These are phyloP conservation scores for Syzygium jambos DNA, from an alignment of 345 rosid species.

Conservation along the genomic window DNA sequence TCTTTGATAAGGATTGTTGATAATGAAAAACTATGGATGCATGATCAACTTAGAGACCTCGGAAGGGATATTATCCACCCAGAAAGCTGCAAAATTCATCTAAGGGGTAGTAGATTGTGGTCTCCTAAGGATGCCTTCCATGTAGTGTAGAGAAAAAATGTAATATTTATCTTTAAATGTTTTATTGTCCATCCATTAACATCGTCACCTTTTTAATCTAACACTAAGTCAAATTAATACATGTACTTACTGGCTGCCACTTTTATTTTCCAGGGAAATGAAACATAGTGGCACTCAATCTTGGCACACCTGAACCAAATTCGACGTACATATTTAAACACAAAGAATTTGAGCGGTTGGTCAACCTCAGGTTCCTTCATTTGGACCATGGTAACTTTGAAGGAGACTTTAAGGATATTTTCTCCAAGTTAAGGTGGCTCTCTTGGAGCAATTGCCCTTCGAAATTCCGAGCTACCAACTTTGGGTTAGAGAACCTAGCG, in stretches of 20 bases:
- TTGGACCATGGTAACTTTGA: not conserved
- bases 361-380: not conserved
- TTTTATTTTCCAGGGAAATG: not conserved
- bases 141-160: not conserved
- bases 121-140: no score
- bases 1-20: not conserved
- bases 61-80: not conserved
- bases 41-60: not conserved
- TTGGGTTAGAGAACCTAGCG: not conserved
- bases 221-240: not conserved
- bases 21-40: not conserved
- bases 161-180: no score
- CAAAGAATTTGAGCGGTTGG: not conserved
- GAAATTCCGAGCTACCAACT: not conserved
- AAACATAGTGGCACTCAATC: accelerated
- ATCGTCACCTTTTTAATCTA: accelerated
- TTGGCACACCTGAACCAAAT: accelerated
- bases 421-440: not conserved
- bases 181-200: not conserved
- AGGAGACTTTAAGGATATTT: not conserved
- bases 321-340: accelerated
- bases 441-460: not conserved
- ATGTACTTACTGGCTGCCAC: not conserved
- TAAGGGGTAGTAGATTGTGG: not conserved
- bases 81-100: not conserved